Conservation (phyloP, 345 rosid species). For the Gossypium ekmanianum region DNA sequence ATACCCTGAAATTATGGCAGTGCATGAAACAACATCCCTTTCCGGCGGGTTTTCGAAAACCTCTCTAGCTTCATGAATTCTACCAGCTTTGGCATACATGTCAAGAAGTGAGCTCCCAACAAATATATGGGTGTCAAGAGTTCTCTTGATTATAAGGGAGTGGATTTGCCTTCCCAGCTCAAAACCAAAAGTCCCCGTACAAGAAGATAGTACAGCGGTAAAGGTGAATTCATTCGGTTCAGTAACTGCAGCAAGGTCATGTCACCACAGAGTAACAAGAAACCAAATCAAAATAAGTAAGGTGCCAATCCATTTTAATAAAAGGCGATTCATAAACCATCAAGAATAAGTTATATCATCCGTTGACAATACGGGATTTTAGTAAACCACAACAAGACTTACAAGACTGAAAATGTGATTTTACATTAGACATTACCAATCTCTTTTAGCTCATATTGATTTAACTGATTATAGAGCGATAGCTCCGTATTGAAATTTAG, state of each 20-base stretch:
- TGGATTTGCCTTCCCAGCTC: constrained; percentile 75
- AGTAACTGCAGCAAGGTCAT: constrained; percentile 37
- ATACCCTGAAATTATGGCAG: constrained; percentile 88
- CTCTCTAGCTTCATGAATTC: constrained; percentile 68
- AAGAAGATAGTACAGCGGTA: constrained; percentile 64
- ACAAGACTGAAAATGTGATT: neutral
- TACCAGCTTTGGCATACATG: constrained; percentile 89
- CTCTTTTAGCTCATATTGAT: neutral
- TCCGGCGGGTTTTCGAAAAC: constrained; percentile 68
- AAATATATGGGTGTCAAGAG: constrained; percentile 52
- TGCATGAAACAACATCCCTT: constrained; percentile 94
- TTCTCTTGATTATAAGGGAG: constrained; percentile 52
- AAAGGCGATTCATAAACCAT: neutral
- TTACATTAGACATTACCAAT: neutral
- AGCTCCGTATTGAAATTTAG: neutral
- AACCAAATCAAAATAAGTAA: neutral
- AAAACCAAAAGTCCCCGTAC: constrained; percentile 47
- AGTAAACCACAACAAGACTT: neutral
- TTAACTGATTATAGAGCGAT: neutral
- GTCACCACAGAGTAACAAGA: constrained; percentile 13
- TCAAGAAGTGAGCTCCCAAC: constrained; percentile 96
- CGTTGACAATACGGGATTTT: neutral
- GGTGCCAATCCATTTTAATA: neutral
- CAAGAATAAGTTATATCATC: neutral
- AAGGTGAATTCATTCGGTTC: constrained; percentile 82